Conservation (phyloP, 306 rosid species). For the Casuarina equisetifolia region DNA sequence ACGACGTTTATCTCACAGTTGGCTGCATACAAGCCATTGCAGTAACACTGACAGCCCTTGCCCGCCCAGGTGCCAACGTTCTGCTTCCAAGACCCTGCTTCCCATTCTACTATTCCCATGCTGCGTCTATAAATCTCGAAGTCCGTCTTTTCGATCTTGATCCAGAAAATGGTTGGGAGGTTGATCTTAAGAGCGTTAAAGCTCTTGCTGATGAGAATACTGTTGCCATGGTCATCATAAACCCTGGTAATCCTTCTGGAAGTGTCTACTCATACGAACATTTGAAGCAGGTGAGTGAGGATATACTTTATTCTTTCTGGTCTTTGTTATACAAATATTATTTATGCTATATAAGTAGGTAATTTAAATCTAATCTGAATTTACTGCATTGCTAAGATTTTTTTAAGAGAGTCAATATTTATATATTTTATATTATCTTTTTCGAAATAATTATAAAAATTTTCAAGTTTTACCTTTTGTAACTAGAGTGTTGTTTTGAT, state of each 20-base stretch:
- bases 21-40: slow-evolving; percentile 41
- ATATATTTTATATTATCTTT: no score
- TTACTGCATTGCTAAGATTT: no score
- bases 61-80: slow-evolving; percentile 34
- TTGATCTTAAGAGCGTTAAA: slow-evolving; percentile 32
- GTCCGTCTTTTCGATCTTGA: slow-evolving; percentile 28
- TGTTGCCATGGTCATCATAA: slow-evolving; percentile 33
- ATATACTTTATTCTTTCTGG: neutral
- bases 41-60: slow-evolving; percentile 6
- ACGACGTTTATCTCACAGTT: slow-evolving; percentile 28
- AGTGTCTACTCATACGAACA: slow-evolving; percentile 31
- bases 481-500: neutral
- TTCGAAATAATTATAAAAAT: no score
- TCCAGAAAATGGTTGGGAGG: slow-evolving; percentile 35
- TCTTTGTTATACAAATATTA: no score
- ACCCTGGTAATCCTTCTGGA: slow-evolving; percentile 44
- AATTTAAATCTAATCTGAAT: no score
- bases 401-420: no score
- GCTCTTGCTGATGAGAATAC: slow-evolving; percentile 33
- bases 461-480: neutral
- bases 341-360: no score
- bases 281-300: slow-evolving; percentile 26
- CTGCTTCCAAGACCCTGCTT: slow-evolving; percentile 37
- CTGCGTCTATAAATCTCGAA: slow-evolving; percentile 23
- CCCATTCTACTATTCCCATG: slow-evolving; percentile 16